Percentiles rank a stretch among this genome's conserved stretches.
phyloP scores from a whole-genome alignment of 2,329 filamentous ascomycete genomes.

The Penicillium sp. region DNA sequence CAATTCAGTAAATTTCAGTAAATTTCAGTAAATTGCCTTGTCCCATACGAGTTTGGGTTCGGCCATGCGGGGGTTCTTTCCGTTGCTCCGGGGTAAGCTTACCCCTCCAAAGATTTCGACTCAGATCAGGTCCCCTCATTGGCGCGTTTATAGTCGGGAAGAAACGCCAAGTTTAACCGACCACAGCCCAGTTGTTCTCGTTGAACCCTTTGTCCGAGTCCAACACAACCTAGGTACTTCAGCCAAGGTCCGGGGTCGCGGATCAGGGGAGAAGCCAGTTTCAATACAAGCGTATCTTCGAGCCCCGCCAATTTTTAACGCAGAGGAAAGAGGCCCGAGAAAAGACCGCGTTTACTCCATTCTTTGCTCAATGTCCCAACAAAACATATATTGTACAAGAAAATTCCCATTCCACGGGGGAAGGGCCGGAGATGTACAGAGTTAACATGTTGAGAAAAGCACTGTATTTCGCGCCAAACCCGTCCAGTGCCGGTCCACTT shows the following conservation, averaged over 20 bases:
- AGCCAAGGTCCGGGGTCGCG: constrained; percentile 4
- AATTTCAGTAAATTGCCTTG: neutral
- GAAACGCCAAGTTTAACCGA: neutral
- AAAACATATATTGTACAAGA: neutral
- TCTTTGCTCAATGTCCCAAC: neutral
- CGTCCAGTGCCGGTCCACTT: constrained; percentile 13
- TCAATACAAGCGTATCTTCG: neutral
- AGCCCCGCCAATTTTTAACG: no score
- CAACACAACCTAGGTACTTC: neutral
- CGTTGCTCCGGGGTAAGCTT: constrained; percentile 35
- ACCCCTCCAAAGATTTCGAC: constrained; percentile 4
- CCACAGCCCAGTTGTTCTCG: neutral
- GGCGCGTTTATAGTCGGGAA: neutral
- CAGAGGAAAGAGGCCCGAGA: neutral
- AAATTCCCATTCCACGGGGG: neutral
- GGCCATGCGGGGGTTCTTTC: constrained; percentile 36
- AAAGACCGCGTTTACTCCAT: constrained; percentile 3
- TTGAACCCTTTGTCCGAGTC: constrained; percentile 9
- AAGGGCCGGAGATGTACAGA: neutral
- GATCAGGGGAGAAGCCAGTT: constrained; percentile 1
- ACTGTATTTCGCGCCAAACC: constrained; percentile 15
- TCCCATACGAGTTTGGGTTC: constrained; percentile 18
- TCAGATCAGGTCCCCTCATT: neutral
- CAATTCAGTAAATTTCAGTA: neutral
- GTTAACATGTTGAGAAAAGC: constrained; percentile 8